Conservation (phyloP, 1,284 basidiomycete genomes). For the Acaromyces ingoldii region DNA sequence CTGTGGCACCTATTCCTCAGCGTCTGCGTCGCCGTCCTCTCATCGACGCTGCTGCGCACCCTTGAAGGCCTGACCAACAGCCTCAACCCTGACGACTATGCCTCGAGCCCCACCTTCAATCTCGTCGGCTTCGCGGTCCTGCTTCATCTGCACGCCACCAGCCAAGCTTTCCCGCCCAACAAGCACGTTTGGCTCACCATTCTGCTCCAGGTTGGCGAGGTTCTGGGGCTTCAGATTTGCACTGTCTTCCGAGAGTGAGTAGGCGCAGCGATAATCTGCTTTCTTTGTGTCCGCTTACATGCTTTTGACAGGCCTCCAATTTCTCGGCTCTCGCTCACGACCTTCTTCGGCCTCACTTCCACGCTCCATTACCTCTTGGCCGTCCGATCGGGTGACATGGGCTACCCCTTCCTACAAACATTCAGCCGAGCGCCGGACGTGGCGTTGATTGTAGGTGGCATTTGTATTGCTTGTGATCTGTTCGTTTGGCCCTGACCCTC, state of each 20-base stretch:
- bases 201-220: constrained; percentile 33
- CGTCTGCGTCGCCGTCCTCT: constrained; percentile 5
- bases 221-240: constrained; percentile 13
- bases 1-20: constrained; percentile 7
- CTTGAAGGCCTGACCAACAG: constrained; percentile 22
- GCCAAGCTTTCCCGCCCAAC: constrained; percentile 27
- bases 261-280: neutral
- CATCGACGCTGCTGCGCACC: constrained; percentile 12
- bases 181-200: constrained; percentile 42
- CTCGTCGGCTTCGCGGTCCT: constrained; percentile 40
- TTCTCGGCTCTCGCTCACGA: constrained; percentile 28
- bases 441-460: constrained; percentile 11
- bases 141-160: constrained; percentile 34
- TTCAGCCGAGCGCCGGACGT: constrained; percentile 35
- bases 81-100: neutral
- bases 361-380: constrained; percentile 33
- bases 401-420: constrained; percentile 37
- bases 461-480: neutral
- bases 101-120: constrained; percentile 34
- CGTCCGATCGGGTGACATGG: constrained; percentile 11
- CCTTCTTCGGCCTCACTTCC: constrained; percentile 25
- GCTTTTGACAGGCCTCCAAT: constrained; percentile 11
- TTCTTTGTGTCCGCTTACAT: neutral
- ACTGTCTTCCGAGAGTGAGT: neutral
- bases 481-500: neutral